Conservation (phyloP, 75 land plant species). For the Larix kaempferi region DNA sequence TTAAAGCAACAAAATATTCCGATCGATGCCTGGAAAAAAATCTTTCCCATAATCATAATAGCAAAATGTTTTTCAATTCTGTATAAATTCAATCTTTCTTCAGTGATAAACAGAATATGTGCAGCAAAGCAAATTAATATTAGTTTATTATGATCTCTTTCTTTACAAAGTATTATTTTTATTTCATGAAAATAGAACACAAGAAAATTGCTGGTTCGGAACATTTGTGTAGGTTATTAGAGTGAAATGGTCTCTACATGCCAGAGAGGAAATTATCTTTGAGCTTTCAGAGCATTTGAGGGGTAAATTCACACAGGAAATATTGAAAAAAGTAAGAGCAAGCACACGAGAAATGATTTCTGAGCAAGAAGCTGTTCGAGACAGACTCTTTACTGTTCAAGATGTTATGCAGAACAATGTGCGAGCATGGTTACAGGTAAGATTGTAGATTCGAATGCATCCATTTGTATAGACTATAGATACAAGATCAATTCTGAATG, state of each 20-base stretch:
- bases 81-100: no score
- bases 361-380: conserved; percentile 97
- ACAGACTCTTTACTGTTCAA: conserved; percentile 86
- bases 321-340: conserved; percentile 59
- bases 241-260: conserved; percentile 94
- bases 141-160: no score
- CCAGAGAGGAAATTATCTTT: conserved; percentile 86
- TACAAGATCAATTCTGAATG: background rate
- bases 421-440: conserved; percentile 85
- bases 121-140: no score
- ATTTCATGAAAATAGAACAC: background rate
- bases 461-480: conserved; percentile 13
- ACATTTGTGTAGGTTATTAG: conserved; percentile 65
- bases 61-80: no score
- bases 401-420: conserved; percentile 91
- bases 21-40: no score
- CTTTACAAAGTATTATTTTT: no score
- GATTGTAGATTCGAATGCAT: conserved; percentile 1
- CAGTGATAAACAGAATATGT: no score
- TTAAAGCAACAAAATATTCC: no score
- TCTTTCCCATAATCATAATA: no score
- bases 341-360: conserved; percentile 84
- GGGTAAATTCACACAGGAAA: conserved; percentile 37
- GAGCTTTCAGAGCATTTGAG: conserved; percentile 79
- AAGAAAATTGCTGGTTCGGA: background rate